Base-by-base conservation (phyloP, 148 eudicot species). In the Vaccinium macrocarpon region DNA sequence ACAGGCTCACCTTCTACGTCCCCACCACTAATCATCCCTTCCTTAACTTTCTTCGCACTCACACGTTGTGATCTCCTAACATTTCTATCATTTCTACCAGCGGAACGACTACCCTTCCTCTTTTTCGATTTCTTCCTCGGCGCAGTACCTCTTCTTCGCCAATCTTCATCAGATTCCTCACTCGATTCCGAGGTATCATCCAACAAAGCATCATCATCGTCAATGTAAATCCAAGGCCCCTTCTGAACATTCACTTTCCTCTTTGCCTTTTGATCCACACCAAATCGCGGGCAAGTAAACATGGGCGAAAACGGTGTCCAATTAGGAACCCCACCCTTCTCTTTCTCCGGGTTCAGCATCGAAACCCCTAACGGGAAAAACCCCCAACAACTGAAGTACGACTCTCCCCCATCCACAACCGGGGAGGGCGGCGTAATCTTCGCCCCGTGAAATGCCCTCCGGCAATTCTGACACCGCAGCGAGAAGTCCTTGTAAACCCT, bases 291-390 rank as follows among this genome's bases (percentile, higher is more conserved):
- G 79, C 84, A 84, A 81, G 90, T 53, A 84, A 91, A 91, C 93
- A 94, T 92, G 18, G 97, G 91, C 4, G 97, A 91, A 86, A 95
- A 95, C 0, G 98, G 98, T 4, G 89, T 87, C 99, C 99, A 97
- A 80, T 82, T 88, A 11, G 91, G 81, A 62, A 84, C 83, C 81
- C 88, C 91, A 53, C 87, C 86, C 46, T 81, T 78, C 38, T 83
- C 88, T 79, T 88, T 96, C 85, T 89, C 91, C 95, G 93, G 90
- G 76, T 87, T 82, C 18, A 90, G 79, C 91, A 87, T 82, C 2
- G 97, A 92, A 85, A 92, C 90, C 83, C 95, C 99, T 76, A 96
- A 49, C 5, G 99, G 99, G 86, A 87, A 92, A 88, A 91, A 91
- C 1, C 98, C 97, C 99, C 99, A 96, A 83, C 93, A 93, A 78